Base-by-base conservation (phyloP, 768 basidiomycete species). In the Russula virescens region DNA sequence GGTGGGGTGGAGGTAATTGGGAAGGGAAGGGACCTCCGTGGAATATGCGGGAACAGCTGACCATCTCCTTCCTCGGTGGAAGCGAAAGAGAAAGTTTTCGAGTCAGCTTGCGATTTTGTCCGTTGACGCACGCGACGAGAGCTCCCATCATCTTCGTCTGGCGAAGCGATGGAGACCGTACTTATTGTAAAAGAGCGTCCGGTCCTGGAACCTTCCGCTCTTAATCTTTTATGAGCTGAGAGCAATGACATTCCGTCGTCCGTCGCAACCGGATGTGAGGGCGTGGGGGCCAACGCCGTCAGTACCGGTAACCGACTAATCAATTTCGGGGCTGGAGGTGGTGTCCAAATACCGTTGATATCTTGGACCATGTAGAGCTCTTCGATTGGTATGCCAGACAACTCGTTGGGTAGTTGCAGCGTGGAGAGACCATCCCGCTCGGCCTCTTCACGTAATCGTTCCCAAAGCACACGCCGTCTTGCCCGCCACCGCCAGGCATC, bases 401-500 rank as follows among this genome's bases (percentile, higher is more conserved):
- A 51, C 40, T 67, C 66, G 31, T 31, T 38, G 8, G 66, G 66
- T 21, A 67, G 35, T 18, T 54, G 40, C 21, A 66, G 40, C 14
- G 47, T 14, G 19, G 56, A 60, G 3, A 65, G 51, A 40, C 60
- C 60, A 47, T 67, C 64, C n/a, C 18, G 59, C 38, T 66, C 45
- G 54, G 52, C 66, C 51, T 67, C 66, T 38, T 61, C 64, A 16
- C 50, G 64, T 14, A 55, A 56, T 19, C 58, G 28, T 26, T 67
- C 64, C 59, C 64, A 67, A 58, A 67, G 66, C 52, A 67, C 52
- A 25, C 64, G 58, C 49, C 66, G 66, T 25, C 64, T 55, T 21
- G 59, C 60, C 34, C 66, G 66, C 64, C 59, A 61, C 25, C 59
- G 46, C 49, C 55, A 56, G n/a, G 64, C 64, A 18, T 61, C 59